A percentile compares a stretch with the other conserved stretches of the same genome.
Evolutionary conservation across 148 eudicot genomes (phyloP).

Genomic region (Dysphania ambrosioides): DNA sequence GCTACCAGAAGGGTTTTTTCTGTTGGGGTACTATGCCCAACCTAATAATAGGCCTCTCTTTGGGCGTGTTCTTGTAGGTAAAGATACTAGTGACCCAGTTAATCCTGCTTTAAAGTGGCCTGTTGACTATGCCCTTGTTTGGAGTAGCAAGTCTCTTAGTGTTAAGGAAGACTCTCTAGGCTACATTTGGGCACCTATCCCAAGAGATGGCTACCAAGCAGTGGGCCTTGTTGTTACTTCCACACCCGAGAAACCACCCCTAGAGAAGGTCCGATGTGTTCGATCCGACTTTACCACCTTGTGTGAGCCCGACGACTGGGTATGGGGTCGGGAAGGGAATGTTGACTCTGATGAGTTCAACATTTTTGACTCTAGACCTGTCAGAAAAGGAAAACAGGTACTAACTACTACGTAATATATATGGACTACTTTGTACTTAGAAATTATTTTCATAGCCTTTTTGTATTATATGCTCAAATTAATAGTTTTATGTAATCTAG

Average conservation of each 20-base stretch:
- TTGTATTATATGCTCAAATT: too few relatives aligned
- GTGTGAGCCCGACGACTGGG: slow-evolving; percentile 26
- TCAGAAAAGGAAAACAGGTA: slow-evolving; percentile 27
- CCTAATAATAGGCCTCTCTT: slow-evolving; percentile 34
- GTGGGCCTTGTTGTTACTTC: slow-evolving; percentile 33
- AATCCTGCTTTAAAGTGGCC: slow-evolving; percentile 30
- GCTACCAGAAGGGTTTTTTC: slow-evolving; percentile 32
- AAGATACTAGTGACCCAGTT: slow-evolving; percentile 18
- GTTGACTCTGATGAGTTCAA: slow-evolving; percentile 22
- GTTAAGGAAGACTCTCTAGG: slow-evolving; percentile 28
- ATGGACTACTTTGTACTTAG: too few relatives aligned
- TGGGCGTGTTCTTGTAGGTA: slow-evolving; percentile 35
- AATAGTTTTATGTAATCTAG: neutral
- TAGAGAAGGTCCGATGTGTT: slow-evolving; percentile 33
- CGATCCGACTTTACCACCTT: slow-evolving; percentile 34
- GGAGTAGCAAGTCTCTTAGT: slow-evolving; percentile 30
- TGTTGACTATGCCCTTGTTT: slow-evolving; percentile 40
- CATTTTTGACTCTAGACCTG: slow-evolving; percentile 28
- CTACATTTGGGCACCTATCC: slow-evolving; percentile 42
- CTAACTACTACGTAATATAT: too few relatives aligned
- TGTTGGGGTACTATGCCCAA: slow-evolving; percentile 37
- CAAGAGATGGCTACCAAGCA: slow-evolving; percentile 32
- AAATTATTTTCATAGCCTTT: too few relatives aligned
- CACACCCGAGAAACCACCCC: slow-evolving; percentile 34
- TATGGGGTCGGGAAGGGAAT: slow-evolving; percentile 28